phyloP scores from a whole-genome alignment of 345 rosid genomes.

The Eucalyptus grandis region DNA sequence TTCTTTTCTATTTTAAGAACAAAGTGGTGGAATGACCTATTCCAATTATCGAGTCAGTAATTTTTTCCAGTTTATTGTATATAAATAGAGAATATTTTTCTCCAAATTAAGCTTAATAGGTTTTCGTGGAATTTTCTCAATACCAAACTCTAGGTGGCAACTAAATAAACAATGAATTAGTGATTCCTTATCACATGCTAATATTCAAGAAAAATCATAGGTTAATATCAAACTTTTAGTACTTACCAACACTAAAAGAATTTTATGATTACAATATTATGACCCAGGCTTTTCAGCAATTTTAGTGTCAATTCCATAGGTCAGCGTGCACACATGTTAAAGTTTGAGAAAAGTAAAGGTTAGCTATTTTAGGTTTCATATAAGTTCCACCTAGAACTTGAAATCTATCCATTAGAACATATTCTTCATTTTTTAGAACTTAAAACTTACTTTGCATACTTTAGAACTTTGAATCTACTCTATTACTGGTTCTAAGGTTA shows the following conservation, averaged over 20 bases:
- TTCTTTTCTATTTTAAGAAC: not conserved
- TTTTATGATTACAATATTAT: no score
- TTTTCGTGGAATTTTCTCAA: not conserved
- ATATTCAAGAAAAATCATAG: not conserved
- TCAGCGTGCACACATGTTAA: no score
- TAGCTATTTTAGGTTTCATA: no score
- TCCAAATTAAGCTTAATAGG: not conserved
- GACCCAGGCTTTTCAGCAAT: no score
- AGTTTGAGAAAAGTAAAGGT: no score
- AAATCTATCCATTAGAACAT: fast-evolving
- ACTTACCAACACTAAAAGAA: slow-evolving; percentile 91
- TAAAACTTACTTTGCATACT: no score
- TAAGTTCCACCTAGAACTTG: no score
- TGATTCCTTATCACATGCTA: not conserved
- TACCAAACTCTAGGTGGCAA: not conserved
- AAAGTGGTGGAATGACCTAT: not conserved
- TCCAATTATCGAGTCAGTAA: not conserved
- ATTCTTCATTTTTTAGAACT: no score
- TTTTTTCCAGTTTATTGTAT: no score
- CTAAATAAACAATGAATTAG: not conserved
- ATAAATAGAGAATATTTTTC: not conserved
- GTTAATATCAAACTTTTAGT: not conserved
- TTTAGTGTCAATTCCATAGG: no score
- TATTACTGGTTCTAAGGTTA: no score
- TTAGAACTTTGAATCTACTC: no score